A percentile compares a stretch with the other conserved stretches of the same genome.
Evolutionary conservation across 2,329 filamentous ascomycete genomes (phyloP).

Genomic region (Colletotrichum horii): DNA sequence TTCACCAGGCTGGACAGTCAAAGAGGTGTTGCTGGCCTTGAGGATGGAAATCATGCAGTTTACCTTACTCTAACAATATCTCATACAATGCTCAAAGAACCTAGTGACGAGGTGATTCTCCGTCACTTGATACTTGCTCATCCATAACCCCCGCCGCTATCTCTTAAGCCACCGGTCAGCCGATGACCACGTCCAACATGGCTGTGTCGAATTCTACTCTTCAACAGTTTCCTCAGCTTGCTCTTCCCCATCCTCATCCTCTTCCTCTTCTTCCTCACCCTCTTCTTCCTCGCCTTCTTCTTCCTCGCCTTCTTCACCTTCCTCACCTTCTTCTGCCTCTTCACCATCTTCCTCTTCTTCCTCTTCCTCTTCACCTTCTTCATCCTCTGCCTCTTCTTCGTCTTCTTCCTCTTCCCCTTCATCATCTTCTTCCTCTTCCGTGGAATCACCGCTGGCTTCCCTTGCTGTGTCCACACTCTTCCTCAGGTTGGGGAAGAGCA

Average conservation of each 20-base stretch:
- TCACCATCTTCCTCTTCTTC: slow-evolving; percentile 24
- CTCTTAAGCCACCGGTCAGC: neutral
- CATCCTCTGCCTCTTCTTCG: slow-evolving; percentile 17
- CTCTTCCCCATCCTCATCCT: neutral
- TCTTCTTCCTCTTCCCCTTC: slow-evolving; percentile 20
- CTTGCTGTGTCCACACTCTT: slow-evolving; percentile 36
- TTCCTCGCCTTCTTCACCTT: slow-evolving; percentile 17
- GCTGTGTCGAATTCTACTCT: neutral
- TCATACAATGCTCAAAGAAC: neutral
- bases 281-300: slow-evolving; percentile 26
- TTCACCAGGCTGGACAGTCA: neutral
- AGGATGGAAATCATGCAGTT: neutral
- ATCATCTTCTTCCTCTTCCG: slow-evolving; percentile 29
- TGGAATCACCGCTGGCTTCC: slow-evolving; percentile 18
- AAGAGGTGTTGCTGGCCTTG: neutral
- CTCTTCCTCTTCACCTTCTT: slow-evolving; percentile 1
- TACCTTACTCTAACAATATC: neutral
- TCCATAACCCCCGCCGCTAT: neutral
- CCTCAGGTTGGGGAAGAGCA: slow-evolving; percentile 55
- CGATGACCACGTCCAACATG: neutral
- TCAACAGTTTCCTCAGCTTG: neutral
- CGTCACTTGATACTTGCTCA: neutral
- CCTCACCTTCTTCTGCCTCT: slow-evolving; percentile 18
- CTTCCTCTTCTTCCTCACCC: slow-evolving; percentile 20
- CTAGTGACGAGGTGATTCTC: neutral